Evolutionary conservation across 192 early-diverging fungal genomes (phyloP), one percentile per base, ranked within the genome.

Genomic region (Polychytrium aggregatum): DNA sequence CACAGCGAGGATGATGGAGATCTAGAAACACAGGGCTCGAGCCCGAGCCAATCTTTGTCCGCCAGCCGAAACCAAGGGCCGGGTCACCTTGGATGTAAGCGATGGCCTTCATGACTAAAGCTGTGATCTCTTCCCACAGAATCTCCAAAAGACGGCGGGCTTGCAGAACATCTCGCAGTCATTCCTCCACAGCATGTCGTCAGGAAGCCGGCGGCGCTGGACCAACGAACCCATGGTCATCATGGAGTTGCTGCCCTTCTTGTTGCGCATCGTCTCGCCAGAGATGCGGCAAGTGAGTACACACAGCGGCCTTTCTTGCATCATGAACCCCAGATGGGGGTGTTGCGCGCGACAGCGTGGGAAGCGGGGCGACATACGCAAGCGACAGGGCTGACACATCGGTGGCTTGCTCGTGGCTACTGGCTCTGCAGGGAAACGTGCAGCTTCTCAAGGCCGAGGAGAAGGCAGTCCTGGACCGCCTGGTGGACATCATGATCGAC

Each of bases 191-290:
- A 72, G 72, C 17, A 48, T 79, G 36, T 62, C 63, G n/a, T 59
- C 71, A 17, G 49, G 59, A 9, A 55, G 60, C 11, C 71, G 78
- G 31, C 55, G 67, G 16, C 66, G 63, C 2, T 72, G 82, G 47
- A 57, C n/a, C 58, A 57, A 27, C 53, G 52, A n/a, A 47, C 48
- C 29, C 54, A 71, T 35, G 62, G 56, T 54, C n/a, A 45, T 68
- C 2, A 52, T 68, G 10, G 82, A 84, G 22, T 55, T 97, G 0
- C 45, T 83, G 2, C 71, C 84, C 21, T 70, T 65, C 24, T 64
- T 97, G 7, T 14, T 88, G 42, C 67, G 71, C 5, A 91, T 97
- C 17, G 46, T 95, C 20, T 82, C 85, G 2, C 88, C 90, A 13
- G 71, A 83, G 31, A 44, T 64, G 52, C n/a, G n/a, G n/a, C n/a